Evolutionary conservation across 2,329 filamentous ascomycete genomes (phyloP), one percentile per base, ranked within the genome.

Genomic region (Clonostachys solani): DNA sequence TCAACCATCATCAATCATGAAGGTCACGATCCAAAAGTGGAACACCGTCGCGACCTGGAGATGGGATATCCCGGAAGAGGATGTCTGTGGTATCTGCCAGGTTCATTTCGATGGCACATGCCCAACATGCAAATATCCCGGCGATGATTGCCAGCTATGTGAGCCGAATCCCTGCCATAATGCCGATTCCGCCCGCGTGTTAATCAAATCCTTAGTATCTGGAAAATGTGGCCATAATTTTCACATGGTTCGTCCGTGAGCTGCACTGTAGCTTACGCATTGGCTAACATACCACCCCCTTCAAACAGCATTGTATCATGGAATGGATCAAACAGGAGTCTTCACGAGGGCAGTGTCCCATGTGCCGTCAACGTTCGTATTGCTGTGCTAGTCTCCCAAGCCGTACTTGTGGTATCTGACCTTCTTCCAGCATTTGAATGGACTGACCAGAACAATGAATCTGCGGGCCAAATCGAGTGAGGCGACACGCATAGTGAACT

Each of bases 141-240:
- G 94, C 49, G 94, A 99, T 60, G 92, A 96, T 63, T 99, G 94
- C 70, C 88, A 88, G 49, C 77, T 99, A 50, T 77, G 92, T 96
- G 72, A 66, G 86, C 74, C 33, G 50, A 41, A 45, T 40, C n/a
- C 5, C 6, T 35, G 15, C 15, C 15, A 29, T 4, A 10, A 10
- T 29, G 23, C 23, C 23, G 23, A 29, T 29, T 29, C 9, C 23
- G 23, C 23, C 23, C 23, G 23, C 23, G 23, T 47, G n/a, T 33
- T 12, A 33, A 42, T 42, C 44, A 33, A 52, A 49, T 43, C 54
- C 47, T 16, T 57, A 96, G 92, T 96, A 55, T 92, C 94, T 51
- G 94, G 94, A 40, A 95, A 92, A 74, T 99, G 94, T 69, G 92
- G 91, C 6, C 94, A 99, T 67, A 96, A 90, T 53, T 99, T 99